Evolutionary conservation across 176 grass and related monocot genomes (phyloP).

Genomic region (Poa pratensis): DNA sequence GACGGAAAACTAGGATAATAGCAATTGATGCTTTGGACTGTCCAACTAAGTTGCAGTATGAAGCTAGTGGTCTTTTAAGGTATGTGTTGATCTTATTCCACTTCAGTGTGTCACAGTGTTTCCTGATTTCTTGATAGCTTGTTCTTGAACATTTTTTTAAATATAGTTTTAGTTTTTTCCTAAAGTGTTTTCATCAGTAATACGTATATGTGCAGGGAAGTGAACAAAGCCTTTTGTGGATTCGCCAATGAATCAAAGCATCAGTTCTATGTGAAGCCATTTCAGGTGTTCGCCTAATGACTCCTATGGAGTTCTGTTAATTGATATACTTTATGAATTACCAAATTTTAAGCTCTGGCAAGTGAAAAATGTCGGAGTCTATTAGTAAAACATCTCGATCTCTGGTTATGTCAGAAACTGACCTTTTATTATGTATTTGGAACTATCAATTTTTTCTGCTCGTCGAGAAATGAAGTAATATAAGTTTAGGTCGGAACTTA

Average conservation of each 20-base stretch:
- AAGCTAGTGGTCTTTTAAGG: constrained; percentile 70
- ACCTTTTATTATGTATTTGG: not conserved
- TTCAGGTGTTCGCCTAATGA: constrained; percentile 48
- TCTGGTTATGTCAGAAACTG: not conserved
- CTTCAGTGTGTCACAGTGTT: not conserved
- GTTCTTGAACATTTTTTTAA: not conserved
- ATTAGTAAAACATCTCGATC: not conserved
- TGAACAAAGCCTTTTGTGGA: constrained; percentile 90
- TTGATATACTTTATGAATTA: not conserved
- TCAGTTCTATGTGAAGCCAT: constrained; percentile 44
- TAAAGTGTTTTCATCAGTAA: not conserved
- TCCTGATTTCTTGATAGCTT: not conserved
- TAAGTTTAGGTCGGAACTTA: not conserved
- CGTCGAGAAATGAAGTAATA: not conserved
- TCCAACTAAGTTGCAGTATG: constrained; percentile 69
- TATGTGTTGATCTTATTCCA: constrained; percentile 40
- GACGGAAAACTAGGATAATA: constrained; percentile 77
- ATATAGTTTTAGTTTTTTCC: not conserved
- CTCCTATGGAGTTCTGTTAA: not conserved
- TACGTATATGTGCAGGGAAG: constrained; percentile 58
- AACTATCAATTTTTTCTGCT: not conserved
- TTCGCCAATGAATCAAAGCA: constrained; percentile 66
- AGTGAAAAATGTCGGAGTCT: not conserved
- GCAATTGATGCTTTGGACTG: constrained; percentile 87
- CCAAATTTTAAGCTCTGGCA: not conserved